Percentiles rank a stretch among this genome's conserved stretches.
Conservation (phyloP, 306 rosid genomes). For the Rosa multiflora region DNA sequence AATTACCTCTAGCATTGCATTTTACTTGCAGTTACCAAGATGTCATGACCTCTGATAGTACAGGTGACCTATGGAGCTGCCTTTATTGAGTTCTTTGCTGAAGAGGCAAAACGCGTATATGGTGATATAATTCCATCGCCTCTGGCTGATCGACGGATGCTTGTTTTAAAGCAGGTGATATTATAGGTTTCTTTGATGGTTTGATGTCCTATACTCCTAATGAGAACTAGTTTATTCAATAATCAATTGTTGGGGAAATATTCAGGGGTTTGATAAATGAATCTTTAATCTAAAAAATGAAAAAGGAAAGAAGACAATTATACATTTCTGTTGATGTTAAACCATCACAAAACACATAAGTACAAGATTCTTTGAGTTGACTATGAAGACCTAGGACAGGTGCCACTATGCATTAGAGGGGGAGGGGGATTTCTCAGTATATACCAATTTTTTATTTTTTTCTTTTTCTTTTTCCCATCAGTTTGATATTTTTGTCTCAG, state of each 20-base stretch:
- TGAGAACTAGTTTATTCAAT: neutral
- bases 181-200: constrained; percentile 22
- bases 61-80: constrained; percentile 78
- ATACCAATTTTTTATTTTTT: neutral
- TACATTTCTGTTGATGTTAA: constrained; percentile 7
- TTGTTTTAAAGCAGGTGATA: constrained; percentile 89
- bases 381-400: neutral
- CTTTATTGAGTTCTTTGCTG: constrained; percentile 87
- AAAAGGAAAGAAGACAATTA: neutral
- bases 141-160: constrained; percentile 70
- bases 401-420: neutral
- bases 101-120: constrained; percentile 92
- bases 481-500: neutral
- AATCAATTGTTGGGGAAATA: neutral
- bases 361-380: neutral
- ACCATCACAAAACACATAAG: neutral
- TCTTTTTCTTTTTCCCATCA: neutral
- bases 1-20: constrained; percentile 1
- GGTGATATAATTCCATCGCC: constrained; percentile 96
- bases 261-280: neutral
- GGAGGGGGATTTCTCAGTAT: neutral
- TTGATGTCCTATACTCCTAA: constrained; percentile 9
- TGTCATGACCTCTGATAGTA: constrained; percentile 22
- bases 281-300: neutral
- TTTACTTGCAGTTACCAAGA: constrained; percentile 15